phyloP scores from a whole-genome alignment of 2,329 filamentous ascomycete species.

The Xylaria hypoxylon region DNA sequence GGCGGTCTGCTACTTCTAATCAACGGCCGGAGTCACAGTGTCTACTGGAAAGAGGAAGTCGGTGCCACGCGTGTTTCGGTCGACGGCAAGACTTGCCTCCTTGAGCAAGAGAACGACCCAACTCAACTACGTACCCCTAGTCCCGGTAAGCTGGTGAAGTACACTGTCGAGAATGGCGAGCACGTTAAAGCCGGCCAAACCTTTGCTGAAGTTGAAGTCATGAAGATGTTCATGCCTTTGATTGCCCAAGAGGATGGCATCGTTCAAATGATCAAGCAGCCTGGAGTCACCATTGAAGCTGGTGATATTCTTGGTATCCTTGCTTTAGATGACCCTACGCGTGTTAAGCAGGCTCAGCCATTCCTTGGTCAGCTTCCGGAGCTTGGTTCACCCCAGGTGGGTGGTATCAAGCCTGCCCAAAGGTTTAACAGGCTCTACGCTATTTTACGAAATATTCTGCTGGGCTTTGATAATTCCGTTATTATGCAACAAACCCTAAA shows the following conservation, averaged over 20 bases:
- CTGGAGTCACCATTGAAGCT: conserved; percentile 95
- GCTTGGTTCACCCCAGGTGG: conserved; percentile 85
- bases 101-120: conserved; percentile 99
- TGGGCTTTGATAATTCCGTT: conserved; percentile 96
- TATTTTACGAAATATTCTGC: conserved; percentile 87
- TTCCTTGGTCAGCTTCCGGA: conserved; percentile 92
- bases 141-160: conserved; percentile 98
- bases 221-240: conserved; percentile 99
- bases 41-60: conserved; percentile 99
- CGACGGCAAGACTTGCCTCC: conserved; percentile 96
- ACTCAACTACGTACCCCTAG: conserved; percentile 95
- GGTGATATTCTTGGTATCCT: conserved; percentile 99
- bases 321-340: conserved; percentile 91
- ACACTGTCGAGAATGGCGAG: conserved; percentile 92
- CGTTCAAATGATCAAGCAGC: conserved; percentile 98
- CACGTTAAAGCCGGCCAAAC: conserved; percentile 93
- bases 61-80: conserved; percentile 95
- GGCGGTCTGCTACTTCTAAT: conserved; percentile 93
- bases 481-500: conserved; percentile 91
- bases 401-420: conserved; percentile 92
- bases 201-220: conserved; percentile 98
- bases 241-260: conserved; percentile 94
- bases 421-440: conserved; percentile 80
- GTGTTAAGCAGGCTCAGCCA: conserved; percentile 95
- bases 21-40: conserved; percentile 92